Evolutionary conservation across 2,329 filamentous ascomycete species (phyloP).

Genomic region (Rhynchosporium graminicola): DNA sequence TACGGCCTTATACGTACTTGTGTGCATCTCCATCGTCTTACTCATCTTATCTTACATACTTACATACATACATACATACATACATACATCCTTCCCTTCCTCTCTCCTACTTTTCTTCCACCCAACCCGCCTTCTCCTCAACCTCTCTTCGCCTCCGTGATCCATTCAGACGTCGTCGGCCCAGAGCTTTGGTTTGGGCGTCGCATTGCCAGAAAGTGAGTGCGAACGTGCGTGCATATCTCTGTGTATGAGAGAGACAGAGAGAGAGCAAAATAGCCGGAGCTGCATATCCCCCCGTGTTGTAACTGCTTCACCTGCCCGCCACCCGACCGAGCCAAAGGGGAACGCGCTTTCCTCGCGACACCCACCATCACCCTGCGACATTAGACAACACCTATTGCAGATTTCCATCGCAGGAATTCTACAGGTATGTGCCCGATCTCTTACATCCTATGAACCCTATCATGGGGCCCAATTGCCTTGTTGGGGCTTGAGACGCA

Average conservation of each 20-base stretch:
- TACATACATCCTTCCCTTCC: neutral
- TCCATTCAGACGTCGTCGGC: conserved; percentile 5
- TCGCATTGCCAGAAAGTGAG: conserved; percentile 7
- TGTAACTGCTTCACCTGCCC: conserved; percentile 7
- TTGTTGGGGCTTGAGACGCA: conserved; percentile 6
- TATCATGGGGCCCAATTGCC: conserved; percentile 13
- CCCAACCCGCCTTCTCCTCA: neutral
- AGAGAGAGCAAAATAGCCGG: neutral
- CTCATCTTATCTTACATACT: conserved; percentile 13
- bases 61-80: neutral
- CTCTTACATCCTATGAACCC: conserved; percentile 17
- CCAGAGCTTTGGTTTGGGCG: conserved; percentile 6
- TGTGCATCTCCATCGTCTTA: conserved; percentile 1
- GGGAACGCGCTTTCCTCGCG: conserved; percentile 23
- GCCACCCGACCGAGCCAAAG: conserved; percentile 9
- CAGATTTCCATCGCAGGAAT: conserved; percentile 14
- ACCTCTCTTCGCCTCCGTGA: conserved; percentile 6
- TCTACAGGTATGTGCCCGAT: conserved; percentile 23
- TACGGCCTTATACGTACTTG: neutral
- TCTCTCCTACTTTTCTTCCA: neutral
- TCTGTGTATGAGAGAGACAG: conserved; percentile 3
- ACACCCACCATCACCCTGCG: conserved; percentile 6
- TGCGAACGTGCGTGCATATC: conserved; percentile 4
- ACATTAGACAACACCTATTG: neutral
- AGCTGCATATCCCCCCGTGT: conserved; percentile 7